Percentiles rank a stretch among this genome's conserved stretches.
These are phyloP conservation scores for Pyrenula massariospora DNA, from an alignment of 495 filamentous ascomycete genomes.

Conservation along the genomic window DNA sequence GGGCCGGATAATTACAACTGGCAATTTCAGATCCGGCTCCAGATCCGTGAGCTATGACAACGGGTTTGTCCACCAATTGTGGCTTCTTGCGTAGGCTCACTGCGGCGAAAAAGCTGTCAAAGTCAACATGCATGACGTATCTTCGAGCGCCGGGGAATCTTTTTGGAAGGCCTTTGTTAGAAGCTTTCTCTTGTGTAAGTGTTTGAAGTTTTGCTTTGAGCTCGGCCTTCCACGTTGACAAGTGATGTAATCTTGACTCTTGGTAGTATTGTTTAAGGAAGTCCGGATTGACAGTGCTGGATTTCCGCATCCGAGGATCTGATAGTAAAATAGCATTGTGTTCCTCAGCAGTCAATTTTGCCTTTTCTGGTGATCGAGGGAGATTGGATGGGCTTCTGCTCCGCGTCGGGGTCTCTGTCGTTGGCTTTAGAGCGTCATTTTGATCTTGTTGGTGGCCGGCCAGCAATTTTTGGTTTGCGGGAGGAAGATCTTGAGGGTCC, in stretches of 20 bases:
- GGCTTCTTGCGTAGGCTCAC: slow-evolving; percentile 73
- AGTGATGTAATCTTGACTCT: slow-evolving; percentile 85
- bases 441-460: background rate
- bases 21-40: slow-evolving; percentile 89
- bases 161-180: slow-evolving; percentile 34
- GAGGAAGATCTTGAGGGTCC: background rate
- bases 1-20: slow-evolving; percentile 89
- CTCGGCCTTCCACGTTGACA: slow-evolving; percentile 92
- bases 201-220: slow-evolving; percentile 77
- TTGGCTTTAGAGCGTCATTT: background rate
- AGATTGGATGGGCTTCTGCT: background rate
- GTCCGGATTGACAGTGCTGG: slow-evolving; percentile 77
- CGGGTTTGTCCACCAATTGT: slow-evolving; percentile 67
- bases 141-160: slow-evolving; percentile 48
- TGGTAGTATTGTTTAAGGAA: slow-evolving; percentile 91
- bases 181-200: slow-evolving; percentile 55
- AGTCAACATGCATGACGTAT: slow-evolving; percentile 93
- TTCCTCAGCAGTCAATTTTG: slow-evolving; percentile 69
- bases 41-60: slow-evolving; percentile 76
- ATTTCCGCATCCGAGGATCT: slow-evolving; percentile 72
- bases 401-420: background rate
- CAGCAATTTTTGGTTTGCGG: background rate
- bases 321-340: slow-evolving; percentile 74
- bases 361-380: slow-evolving; percentile 7
- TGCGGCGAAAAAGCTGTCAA: slow-evolving; percentile 95